Evolutionary conservation across 306 rosid genomes (phyloP).

Genomic region (Dryas alaskensis): DNA sequence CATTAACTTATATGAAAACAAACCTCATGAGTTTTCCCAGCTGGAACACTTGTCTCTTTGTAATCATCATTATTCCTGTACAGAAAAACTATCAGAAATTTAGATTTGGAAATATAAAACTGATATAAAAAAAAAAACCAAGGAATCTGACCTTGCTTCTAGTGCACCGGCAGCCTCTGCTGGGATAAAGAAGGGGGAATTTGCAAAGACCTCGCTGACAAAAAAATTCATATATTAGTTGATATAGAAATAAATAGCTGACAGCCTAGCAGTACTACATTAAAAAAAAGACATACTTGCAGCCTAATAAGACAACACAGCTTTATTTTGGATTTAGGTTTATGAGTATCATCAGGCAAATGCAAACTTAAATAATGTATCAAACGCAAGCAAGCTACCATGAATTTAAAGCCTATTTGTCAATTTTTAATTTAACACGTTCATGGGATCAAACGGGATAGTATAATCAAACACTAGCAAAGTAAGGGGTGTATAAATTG

Average conservation of each 20-base stretch:
- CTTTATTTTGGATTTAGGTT: not conserved
- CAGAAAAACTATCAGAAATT: slow-evolving; percentile 18
- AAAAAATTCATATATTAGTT: slow-evolving; percentile 27
- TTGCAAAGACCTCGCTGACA: slow-evolving; percentile 79
- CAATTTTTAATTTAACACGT: not conserved
- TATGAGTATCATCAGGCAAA: not conserved
- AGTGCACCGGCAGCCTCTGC: slow-evolving; percentile 80
- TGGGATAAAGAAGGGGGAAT: slow-evolving; percentile 88
- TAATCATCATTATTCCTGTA: slow-evolving; percentile 68
- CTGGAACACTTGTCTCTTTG: slow-evolving; percentile 72
- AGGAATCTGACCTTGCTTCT: slow-evolving; percentile 52
- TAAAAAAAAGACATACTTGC: not conserved
- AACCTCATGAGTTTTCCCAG: slow-evolving; percentile 90
- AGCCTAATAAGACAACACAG: not conserved
- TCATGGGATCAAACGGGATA: not conserved
- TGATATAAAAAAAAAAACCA: not conserved
- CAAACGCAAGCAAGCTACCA: not conserved
- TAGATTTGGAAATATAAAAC: slow-evolving; percentile 10
- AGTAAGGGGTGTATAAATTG: not conserved
- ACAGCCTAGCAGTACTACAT: slow-evolving; percentile 14
- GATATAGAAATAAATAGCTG: slow-evolving; percentile 26
- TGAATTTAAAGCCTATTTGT: not conserved
- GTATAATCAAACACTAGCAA: not conserved
- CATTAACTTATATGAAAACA: slow-evolving; percentile 24
- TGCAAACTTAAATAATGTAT: not conserved